phyloP scores from a whole-genome alignment of 257 asterid genomes.

The Fraxinus pennsylvanica region DNA sequence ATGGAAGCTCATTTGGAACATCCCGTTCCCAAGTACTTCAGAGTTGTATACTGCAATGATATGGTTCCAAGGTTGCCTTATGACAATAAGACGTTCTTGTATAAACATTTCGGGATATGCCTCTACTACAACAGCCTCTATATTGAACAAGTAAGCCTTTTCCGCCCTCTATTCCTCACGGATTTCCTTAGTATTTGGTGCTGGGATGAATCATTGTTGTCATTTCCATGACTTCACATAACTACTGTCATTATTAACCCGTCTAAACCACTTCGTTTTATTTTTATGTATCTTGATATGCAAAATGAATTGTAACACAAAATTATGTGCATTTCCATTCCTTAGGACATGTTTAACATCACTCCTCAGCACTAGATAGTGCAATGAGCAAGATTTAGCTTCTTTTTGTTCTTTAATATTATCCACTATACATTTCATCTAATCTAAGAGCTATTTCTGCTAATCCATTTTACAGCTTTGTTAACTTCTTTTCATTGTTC shows the following conservation, averaged over 20 bases:
- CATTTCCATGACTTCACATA: background rate
- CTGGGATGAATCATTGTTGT: background rate
- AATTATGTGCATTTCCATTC: background rate
- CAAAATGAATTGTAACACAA: background rate
- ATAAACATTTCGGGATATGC: constrained; percentile 85
- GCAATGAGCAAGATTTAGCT: background rate
- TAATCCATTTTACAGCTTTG: background rate
- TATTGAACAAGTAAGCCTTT: constrained; percentile 53
- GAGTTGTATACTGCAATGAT: constrained; percentile 85
- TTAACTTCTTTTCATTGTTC: background rate
- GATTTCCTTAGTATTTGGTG: background rate
- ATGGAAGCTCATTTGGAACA: constrained; percentile 63
- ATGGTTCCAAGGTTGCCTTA: constrained; percentile 95
- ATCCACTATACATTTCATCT: background rate
- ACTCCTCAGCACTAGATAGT: background rate
- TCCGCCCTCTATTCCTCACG: background rate
- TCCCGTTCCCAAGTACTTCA: constrained; percentile 62
- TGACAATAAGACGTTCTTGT: constrained; percentile 76
- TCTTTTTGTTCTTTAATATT: background rate
- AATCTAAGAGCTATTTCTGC: background rate
- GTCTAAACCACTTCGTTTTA: background rate
- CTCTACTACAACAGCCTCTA: constrained; percentile 78
- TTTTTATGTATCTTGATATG: background rate
- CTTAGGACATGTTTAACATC: background rate
- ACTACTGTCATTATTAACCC: background rate